Conservation (phyloP, 75 land plant genomes). For the Selaginella moellendorffii region DNA sequence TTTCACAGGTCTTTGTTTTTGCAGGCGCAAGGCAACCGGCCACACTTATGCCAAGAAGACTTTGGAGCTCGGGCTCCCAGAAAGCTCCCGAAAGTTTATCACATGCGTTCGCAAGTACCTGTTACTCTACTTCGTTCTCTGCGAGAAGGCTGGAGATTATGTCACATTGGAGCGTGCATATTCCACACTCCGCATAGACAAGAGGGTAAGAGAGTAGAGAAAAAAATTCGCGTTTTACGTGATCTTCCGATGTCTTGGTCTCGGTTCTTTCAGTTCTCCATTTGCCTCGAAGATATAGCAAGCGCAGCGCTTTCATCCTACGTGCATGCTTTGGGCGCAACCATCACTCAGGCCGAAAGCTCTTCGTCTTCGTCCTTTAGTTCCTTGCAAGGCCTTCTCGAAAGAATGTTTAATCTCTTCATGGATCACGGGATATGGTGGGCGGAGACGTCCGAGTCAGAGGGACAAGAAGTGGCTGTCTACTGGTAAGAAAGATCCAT, state of each 20-base stretch:
- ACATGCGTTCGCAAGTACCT: conserved; percentile 88
- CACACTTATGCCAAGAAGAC: conserved; percentile 31
- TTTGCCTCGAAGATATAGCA: conserved; percentile 84
- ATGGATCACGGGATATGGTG: conserved; percentile 81
- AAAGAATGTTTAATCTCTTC: conserved; percentile 71
- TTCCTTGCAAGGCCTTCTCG: conserved; percentile 42
- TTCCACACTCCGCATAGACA: conserved; percentile 63
- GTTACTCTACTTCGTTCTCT: conserved; percentile 58
- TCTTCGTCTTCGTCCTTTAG: conserved; percentile 16
- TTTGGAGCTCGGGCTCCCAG: conserved; percentile 81
- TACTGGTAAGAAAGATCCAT: no score
- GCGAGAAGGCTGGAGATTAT: conserved; percentile 68
- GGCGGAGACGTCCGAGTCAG: conserved; percentile 40
- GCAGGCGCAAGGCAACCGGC: conserved; percentile 61
- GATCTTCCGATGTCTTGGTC: no score
- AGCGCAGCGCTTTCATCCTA: conserved; percentile 77
- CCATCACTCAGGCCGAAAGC: conserved; percentile 35
- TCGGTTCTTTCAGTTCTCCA: conserved; percentile 55
- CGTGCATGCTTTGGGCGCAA: conserved; percentile 43
- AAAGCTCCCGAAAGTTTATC: conserved; percentile 93
- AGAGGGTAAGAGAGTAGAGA: conserved; percentile 38
- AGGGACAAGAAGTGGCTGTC: no score
- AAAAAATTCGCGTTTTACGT: not conserved
- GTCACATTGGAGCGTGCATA: conserved; percentile 82
- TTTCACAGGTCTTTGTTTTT: not conserved